Percentiles rank a stretch among this genome's conserved stretches.
Conservation (phyloP, 305 asterid genomes). For the Rubia peregrina region DNA sequence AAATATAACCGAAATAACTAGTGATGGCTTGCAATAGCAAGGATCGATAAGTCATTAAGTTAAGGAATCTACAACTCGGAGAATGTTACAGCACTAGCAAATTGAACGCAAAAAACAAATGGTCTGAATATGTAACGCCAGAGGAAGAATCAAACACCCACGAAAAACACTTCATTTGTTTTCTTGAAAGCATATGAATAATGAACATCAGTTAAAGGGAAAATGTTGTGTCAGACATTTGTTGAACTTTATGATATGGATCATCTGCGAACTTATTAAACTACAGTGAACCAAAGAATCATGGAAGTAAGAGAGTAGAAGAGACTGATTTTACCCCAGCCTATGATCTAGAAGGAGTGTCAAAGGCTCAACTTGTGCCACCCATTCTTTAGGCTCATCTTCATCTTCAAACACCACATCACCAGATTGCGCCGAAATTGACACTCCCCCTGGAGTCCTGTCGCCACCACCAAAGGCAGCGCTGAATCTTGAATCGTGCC, state of each 20-base stretch:
- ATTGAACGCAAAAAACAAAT: background rate
- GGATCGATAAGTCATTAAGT: background rate
- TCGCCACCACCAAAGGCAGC: conserved; percentile 40
- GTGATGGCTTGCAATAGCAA: background rate
- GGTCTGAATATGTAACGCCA: background rate
- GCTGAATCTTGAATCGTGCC: conserved; percentile 42
- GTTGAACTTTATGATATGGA: background rate
- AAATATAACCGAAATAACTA: background rate
- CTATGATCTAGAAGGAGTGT: conserved; percentile 90
- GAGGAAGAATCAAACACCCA: no score
- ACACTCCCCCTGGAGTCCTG: conserved; percentile 37
- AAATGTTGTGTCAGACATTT: no score
- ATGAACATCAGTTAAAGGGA: background rate
- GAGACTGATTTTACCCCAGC: conserved; percentile 57
- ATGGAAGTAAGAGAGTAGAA: background rate
- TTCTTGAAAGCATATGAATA: background rate
- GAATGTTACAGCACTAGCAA: background rate
- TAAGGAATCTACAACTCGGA: background rate
- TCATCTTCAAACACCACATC: conserved; percentile 56
- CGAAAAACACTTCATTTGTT: background rate
- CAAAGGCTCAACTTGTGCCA: conserved; percentile 92
- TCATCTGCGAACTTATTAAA: background rate
- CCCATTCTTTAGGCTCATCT: conserved; percentile 74
- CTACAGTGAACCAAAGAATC: background rate
- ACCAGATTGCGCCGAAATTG: conserved; percentile 44